These are phyloP conservation scores for Arabidopsis lyrata DNA, from an alignment of 441 rosid species.

Conservation along the genomic window DNA sequence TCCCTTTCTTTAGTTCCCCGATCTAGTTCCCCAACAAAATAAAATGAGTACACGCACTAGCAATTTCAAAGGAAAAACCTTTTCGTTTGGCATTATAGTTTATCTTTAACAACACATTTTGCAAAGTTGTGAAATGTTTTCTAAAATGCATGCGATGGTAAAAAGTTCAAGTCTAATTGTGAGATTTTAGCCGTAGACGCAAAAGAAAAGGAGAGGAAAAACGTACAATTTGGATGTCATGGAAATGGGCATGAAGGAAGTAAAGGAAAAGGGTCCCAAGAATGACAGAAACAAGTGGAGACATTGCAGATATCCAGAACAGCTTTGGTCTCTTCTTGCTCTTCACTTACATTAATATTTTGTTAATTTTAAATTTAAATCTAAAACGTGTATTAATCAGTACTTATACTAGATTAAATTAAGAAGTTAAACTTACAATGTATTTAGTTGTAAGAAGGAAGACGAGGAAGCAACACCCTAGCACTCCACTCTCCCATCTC, in stretches of 20 bases:
- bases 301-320: constrained; percentile 69
- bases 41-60: neutral
- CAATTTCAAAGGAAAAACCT: neutral
- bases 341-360: constrained; percentile 38
- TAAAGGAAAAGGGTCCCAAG: constrained; percentile 61
- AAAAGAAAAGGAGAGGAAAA: neutral
- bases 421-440: constrained; percentile 49
- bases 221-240: constrained; percentile 62
- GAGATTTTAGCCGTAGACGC: neutral
- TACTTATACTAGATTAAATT: neutral
- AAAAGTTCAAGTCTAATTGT: neutral
- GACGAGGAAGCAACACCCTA: constrained; percentile 65
- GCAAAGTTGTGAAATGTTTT: neutral
- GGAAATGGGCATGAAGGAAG: constrained; percentile 57
- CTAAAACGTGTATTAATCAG: neutral
- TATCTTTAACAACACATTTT: too few relatives aligned
- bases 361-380: neutral
- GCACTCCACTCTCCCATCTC: constrained; percentile 67
- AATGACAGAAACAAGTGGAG: constrained; percentile 66
- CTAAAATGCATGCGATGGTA: too few relatives aligned
- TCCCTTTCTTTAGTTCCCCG: constrained; percentile 65
- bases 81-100: neutral
- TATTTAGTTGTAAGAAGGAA: constrained; percentile 58
- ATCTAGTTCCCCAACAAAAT: constrained; percentile 44
- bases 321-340: constrained; percentile 60